Evolutionary conservation across 176 grass and related monocot species (phyloP), one percentile per base, ranked within the genome.

Genomic region (Lolium perenne): DNA sequence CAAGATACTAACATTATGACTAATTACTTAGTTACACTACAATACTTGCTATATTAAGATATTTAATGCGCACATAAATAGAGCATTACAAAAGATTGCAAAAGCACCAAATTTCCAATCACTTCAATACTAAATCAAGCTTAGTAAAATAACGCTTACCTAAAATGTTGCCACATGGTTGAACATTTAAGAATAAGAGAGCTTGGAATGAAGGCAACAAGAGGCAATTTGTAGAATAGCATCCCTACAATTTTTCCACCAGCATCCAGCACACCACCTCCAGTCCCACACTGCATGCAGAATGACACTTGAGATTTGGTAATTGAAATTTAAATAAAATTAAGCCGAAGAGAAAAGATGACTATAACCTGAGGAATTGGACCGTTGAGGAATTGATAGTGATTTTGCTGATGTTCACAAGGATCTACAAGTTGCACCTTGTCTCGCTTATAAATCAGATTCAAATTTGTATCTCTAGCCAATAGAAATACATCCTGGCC

Each of bases 161-260:
- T 10, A 3, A 47, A 72, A 13, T 21, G 41, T 23, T 21, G 41
- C 20, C 20, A 72, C 17, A 72, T 13, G 5, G 17, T 3, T 21
- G 69, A 72, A 72, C 69, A 47, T 20, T 72, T 72, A 20, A 47
- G 6, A 6, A 72, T 72, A 72, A 72, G 69, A 46, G 41, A 72
- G 69, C 69, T 47, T 0, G 69, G 69, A 72, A 72, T 72, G n/a
- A 72, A 72, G 6, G 40, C 69, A 72, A 72, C 69, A 72, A 47
- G 40, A 47, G 69, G 69, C 2, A 72, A 46, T 72, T 41, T 14
- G 41, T 46, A 47, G 40, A 21, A 72, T 46, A 72, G 3, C n/a
- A 72, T 47, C 41, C 69, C 69, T 13, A 47, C 41, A 47, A 47
- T 21, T 72, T 47, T 72, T 21, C 69, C 69, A 6, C n/a, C 45